Evolutionary conservation across 1,284 basidiomycete species (phyloP).

Genomic region (Cryptococcus sp.): DNA sequence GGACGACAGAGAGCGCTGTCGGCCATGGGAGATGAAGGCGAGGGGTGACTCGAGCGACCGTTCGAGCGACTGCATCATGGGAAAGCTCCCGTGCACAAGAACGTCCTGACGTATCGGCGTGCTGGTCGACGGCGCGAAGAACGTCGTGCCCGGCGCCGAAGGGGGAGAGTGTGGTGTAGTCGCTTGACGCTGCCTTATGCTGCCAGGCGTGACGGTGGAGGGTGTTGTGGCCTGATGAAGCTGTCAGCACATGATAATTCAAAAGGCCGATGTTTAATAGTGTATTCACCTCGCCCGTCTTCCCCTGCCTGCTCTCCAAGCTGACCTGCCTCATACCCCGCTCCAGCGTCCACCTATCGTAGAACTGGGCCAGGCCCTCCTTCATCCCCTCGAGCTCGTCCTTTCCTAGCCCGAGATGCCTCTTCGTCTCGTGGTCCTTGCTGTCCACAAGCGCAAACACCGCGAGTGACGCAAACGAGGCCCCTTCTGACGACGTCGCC

Average conservation of each 20-base stretch:
- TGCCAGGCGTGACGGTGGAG: no score
- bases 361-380: slow-evolving; percentile 26
- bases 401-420: slow-evolving; percentile 26
- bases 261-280: no score
- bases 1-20: slow-evolving; percentile 23
- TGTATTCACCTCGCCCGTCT: no score
- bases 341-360: slow-evolving; percentile 32
- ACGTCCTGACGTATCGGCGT: neutral
- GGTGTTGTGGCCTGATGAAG: no score
- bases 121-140: neutral
- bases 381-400: slow-evolving; percentile 33
- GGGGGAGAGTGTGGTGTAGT: no score
- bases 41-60: slow-evolving; percentile 1
- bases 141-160: neutral
- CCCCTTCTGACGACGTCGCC: slow-evolving; percentile 17
- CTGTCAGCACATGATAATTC: no score
- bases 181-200: no score
- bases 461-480: slow-evolving; percentile 24
- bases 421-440: slow-evolving; percentile 16
- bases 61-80: neutral
- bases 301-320: neutral
- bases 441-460: slow-evolving; percentile 17
- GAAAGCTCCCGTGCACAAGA: neutral
- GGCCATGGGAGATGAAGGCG: slow-evolving; percentile 3
- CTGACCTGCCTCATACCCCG: slow-evolving; percentile 23